Evolutionary conservation across 2,329 filamentous ascomycete genomes (phyloP).

Genomic region (Elsinoe fawcettii): DNA sequence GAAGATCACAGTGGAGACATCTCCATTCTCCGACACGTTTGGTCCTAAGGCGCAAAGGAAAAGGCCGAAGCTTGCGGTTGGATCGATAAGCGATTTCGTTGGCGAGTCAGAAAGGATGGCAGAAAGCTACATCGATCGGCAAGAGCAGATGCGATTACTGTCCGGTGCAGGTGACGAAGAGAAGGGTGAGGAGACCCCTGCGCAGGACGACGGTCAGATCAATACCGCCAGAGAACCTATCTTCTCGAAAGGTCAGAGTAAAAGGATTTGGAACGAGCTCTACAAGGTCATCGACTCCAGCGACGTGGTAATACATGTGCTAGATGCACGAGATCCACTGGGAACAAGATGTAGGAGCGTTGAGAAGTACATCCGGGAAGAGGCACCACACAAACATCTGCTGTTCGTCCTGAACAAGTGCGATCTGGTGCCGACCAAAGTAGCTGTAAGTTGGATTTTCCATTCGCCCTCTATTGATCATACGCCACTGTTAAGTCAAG

Average conservation of each 20-base stretch:
- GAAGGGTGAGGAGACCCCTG: constrained; percentile 25
- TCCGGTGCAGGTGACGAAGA: constrained; percentile 48
- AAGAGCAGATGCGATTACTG: constrained; percentile 69
- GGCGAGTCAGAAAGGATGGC: constrained; percentile 73
- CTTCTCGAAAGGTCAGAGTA: constrained; percentile 90
- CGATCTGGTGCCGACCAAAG: constrained; percentile 82
- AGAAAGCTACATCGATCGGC: constrained; percentile 69
- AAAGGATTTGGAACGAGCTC: constrained; percentile 94
- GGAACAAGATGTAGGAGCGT: constrained; percentile 85
- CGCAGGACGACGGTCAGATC: constrained; percentile 31
- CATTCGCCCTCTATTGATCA: constrained; percentile 18
- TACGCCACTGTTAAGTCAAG: constrained; percentile 86
- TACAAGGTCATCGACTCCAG: constrained; percentile 89
- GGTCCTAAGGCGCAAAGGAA: constrained; percentile 91
- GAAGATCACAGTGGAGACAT: constrained; percentile 84
- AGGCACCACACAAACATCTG: constrained; percentile 93
- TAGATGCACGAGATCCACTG: constrained; percentile 81
- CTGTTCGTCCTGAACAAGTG: constrained; percentile 86
- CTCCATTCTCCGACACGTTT: constrained; percentile 81
- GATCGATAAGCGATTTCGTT: constrained; percentile 72
- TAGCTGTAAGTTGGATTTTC: constrained; percentile 69
- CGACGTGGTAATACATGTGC: constrained; percentile 90
- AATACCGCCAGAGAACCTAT: constrained; percentile 56
- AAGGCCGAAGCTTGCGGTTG: constrained; percentile 78
- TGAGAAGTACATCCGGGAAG: constrained; percentile 86